Percentiles rank a stretch among this genome's conserved stretches.
These are phyloP conservation scores for Colletotrichum tanaceti DNA, from an alignment of 2,329 filamentous ascomycete genomes.

Conservation along the genomic window DNA sequence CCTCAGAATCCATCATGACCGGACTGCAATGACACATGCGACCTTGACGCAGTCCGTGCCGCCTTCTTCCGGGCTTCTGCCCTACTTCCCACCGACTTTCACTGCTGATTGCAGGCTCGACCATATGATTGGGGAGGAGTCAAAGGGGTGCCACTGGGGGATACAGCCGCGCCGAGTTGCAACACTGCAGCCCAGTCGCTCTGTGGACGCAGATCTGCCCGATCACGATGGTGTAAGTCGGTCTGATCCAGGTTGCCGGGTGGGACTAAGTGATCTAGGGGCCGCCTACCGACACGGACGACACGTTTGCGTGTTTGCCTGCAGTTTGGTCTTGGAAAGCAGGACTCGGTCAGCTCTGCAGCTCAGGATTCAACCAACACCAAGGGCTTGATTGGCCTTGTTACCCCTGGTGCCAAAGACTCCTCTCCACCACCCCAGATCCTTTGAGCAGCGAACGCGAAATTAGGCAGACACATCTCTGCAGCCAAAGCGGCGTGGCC, in stretches of 20 bases:
- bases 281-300: too few species aligned
- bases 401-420: not conserved
- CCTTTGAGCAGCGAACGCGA: too few species aligned
- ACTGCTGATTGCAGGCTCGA: not conserved
- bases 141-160: not conserved
- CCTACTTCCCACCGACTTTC: not conserved
- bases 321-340: not conserved
- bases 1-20: not conserved
- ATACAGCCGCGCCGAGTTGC: not conserved
- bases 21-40: constrained; percentile 5
- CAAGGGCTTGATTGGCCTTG: not conserved
- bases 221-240: not conserved
- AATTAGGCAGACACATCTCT: not conserved
- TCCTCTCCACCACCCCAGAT: too few species aligned
- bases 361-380: not conserved
- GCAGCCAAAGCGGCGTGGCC: not conserved
- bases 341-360: not conserved
- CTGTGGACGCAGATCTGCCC: too few species aligned
- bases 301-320: not conserved
- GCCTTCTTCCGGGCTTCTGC: too few species aligned
- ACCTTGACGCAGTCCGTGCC: constrained; percentile 3
- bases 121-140: not conserved
- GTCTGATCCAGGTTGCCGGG: not conserved
- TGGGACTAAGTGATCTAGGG: not conserved
- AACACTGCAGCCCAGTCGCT: constrained; percentile 1